A percentile compares a stretch with the other conserved stretches of the same genome.
phyloP scores from a whole-genome alignment of 2,329 filamentous ascomycete species.

The Lachnellula willkommii region DNA sequence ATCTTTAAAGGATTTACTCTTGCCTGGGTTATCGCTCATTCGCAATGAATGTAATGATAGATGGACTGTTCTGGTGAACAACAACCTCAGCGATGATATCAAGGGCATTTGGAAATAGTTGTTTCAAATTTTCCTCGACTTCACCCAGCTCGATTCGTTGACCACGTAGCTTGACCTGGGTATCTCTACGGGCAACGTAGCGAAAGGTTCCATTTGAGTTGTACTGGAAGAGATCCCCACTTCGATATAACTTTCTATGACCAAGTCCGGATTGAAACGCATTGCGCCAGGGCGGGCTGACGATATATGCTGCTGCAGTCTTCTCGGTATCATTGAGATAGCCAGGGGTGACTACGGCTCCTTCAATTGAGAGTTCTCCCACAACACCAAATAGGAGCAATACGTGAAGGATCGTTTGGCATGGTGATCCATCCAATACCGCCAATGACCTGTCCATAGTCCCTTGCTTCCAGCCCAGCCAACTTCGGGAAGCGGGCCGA shows the following conservation, averaged over 20 bases:
- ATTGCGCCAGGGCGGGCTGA: conserved; percentile 47
- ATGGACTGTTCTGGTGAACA: conserved; percentile 35
- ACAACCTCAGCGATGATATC: conserved; percentile 31
- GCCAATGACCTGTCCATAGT: conserved; percentile 9
- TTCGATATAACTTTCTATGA: conserved; percentile 47
- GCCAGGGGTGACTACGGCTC: conserved; percentile 38
- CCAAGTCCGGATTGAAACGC: neutral
- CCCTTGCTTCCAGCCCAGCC: neutral
- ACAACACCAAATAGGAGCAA: conserved; percentile 12
- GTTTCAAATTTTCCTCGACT: conserved; percentile 38
- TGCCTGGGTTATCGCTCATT: neutral
- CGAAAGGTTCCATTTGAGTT: conserved; percentile 37
- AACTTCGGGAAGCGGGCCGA: neutral
- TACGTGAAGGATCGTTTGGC: conserved; percentile 5
- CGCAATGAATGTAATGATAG: conserved; percentile 43
- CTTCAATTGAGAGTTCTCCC: conserved; percentile 26
- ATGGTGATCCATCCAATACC: conserved; percentile 33
- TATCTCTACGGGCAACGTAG: conserved; percentile 57
- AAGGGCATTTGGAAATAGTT: conserved; percentile 31
- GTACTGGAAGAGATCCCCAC: conserved; percentile 53
- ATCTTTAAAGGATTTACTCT: neutral
- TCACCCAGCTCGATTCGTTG: conserved; percentile 55
- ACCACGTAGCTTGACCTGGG: conserved; percentile 60
- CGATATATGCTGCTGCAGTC: conserved; percentile 52
- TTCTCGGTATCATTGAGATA: conserved; percentile 54